Conservation (phyloP, 2,329 filamentous ascomycete species). For the Orbilia blumenaviensis region DNA sequence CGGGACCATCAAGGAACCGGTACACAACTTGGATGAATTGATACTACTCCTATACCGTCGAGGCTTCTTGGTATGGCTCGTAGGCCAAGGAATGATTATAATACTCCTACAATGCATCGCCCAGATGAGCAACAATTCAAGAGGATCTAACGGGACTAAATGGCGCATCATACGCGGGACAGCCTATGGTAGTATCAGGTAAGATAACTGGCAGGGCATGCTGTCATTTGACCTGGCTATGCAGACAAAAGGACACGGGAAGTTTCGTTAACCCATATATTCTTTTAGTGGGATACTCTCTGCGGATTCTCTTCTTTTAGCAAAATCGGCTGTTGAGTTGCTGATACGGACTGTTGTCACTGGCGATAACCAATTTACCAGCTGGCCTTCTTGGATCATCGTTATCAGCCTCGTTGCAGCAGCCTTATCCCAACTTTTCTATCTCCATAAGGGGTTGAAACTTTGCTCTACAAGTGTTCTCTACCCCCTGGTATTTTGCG, state of each 20-base stretch:
- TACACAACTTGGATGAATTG: conserved; percentile 85
- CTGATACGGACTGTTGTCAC: conserved; percentile 87
- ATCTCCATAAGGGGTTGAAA: conserved; percentile 90
- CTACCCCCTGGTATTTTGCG: conserved; percentile 96
- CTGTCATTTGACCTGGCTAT: not conserved
- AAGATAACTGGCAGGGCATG: conserved; percentile 2
- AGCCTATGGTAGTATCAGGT: conserved; percentile 81
- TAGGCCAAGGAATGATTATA: conserved; percentile 78
- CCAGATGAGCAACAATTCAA: conserved; percentile 49
- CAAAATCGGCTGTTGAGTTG: conserved; percentile 95
- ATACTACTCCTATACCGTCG: conserved; percentile 76
- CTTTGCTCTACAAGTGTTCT: conserved; percentile 93
- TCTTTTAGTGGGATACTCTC: conserved; percentile 80
- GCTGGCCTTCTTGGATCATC: conserved; percentile 94
- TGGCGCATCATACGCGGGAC: conserved; percentile 75
- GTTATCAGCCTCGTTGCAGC: conserved; percentile 80
- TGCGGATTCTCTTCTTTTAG: conserved; percentile 89
- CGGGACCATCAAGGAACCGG: conserved; percentile 90
- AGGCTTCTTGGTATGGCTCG: conserved; percentile 89
- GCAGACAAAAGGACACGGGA: not conserved
- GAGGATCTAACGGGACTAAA: conserved; percentile 65
- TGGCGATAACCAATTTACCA: conserved; percentile 88
- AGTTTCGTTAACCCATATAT: not conserved
- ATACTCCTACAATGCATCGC: conserved; percentile 65
- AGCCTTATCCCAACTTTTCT: conserved; percentile 91